Percentiles rank a stretch among this genome's conserved stretches.
phyloP scores from a whole-genome alignment of 2,329 filamentous ascomycete species.

The Hysterium pulicare region DNA sequence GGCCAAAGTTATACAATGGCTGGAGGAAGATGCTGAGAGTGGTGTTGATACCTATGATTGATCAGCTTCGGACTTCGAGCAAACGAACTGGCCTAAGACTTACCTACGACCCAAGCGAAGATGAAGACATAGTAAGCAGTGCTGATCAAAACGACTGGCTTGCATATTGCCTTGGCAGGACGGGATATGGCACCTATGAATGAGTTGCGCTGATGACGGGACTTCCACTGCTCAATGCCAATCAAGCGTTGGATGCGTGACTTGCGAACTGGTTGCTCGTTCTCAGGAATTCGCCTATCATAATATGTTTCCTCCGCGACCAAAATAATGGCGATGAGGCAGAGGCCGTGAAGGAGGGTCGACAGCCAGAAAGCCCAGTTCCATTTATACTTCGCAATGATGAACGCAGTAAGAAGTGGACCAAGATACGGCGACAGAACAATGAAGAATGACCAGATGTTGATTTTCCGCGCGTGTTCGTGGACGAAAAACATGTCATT shows the following conservation, averaged over 20 bases:
- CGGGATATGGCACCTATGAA: too few relatives aligned
- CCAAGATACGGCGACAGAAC: slow-evolving; percentile 30
- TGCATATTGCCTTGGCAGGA: slow-evolving; percentile 21
- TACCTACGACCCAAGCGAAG: too few relatives aligned
- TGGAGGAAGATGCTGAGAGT: slow-evolving; percentile 22
- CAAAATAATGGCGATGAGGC: slow-evolving; percentile 14
- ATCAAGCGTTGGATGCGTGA: too few relatives aligned
- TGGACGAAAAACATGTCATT: slow-evolving; percentile 40
- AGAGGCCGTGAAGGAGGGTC: slow-evolving; percentile 8
- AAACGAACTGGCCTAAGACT: too few relatives aligned
- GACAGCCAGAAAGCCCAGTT: slow-evolving; percentile 8
- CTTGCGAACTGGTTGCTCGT: slow-evolving; percentile 3
- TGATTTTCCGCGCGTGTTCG: slow-evolving; percentile 34
- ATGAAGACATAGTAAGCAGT: too few relatives aligned
- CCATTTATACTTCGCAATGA: slow-evolving; percentile 10
- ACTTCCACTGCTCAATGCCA: too few relatives aligned
- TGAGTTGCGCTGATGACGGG: too few relatives aligned
- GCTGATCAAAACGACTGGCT: too few relatives aligned
- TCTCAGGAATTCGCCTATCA: slow-evolving; percentile 9
- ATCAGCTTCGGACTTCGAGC: background rate
- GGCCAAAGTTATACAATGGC: slow-evolving; percentile 24
- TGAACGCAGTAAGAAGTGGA: slow-evolving; percentile 29
- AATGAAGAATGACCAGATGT: slow-evolving; percentile 28
- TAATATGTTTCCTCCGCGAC: slow-evolving; percentile 25
- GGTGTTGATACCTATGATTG: slow-evolving; percentile 1